Evolutionary conservation across 2,329 filamentous ascomycete species (phyloP).

Genomic region (Dactylellina drechsleri): DNA sequence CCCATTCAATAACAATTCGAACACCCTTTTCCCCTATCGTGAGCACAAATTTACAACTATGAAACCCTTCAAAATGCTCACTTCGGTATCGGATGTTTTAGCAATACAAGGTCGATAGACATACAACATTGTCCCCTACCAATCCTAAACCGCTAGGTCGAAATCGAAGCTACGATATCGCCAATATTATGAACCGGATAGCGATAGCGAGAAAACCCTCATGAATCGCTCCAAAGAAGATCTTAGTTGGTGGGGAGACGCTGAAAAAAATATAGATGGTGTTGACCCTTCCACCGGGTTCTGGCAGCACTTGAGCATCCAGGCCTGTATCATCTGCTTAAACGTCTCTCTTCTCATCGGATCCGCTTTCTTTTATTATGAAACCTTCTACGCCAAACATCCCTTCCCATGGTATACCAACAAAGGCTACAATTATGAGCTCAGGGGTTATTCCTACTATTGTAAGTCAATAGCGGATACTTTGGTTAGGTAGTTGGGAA

Average conservation of each 20-base stretch:
- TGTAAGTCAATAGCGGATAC: constrained; percentile 52
- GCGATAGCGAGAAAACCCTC: constrained; percentile 45
- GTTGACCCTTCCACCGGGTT: background rate
- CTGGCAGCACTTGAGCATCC: constrained; percentile 17
- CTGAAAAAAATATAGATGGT: constrained; percentile 4
- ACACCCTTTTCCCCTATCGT: background rate
- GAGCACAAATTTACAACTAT: background rate
- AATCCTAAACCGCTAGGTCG: background rate
- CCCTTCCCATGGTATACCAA: constrained; percentile 14
- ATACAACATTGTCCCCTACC: constrained; percentile 48
- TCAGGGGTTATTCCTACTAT: constrained; percentile 42
- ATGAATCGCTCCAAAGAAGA: constrained; percentile 17
- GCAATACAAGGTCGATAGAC: constrained; percentile 32
- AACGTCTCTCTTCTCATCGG: constrained; percentile 41
- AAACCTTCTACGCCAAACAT: constrained; percentile 21
- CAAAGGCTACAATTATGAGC: constrained; percentile 18
- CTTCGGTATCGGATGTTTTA: constrained; percentile 25
- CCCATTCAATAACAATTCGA: background rate
- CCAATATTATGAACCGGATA: constrained; percentile 19
- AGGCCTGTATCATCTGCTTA: constrained; percentile 28
- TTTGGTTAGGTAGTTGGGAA: constrained; percentile 26
- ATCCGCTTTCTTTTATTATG: constrained; percentile 45
- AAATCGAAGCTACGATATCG: background rate
- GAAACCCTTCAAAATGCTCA: constrained; percentile 10
- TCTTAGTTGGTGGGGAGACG: background rate